Conservation (phyloP, 2,329 filamentous ascomycete species). For the Fusarium ramigenum region DNA sequence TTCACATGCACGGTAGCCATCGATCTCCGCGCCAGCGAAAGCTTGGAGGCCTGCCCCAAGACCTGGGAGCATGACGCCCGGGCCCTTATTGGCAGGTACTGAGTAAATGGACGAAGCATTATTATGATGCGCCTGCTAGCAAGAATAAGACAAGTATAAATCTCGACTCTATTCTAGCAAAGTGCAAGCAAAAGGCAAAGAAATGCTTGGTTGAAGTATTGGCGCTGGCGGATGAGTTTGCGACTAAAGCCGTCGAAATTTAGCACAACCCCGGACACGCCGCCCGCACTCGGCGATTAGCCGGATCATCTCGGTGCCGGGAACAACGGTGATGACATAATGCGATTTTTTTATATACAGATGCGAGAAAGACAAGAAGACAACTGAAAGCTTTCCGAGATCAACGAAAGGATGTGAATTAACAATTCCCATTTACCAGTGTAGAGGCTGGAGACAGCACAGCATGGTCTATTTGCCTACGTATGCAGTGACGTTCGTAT, state of each 20-base stretch:
- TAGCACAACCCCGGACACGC: constrained; percentile 35
- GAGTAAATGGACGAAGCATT: constrained; percentile 51
- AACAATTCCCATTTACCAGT: not conserved
- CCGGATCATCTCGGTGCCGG: constrained; percentile 45
- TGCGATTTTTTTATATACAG: not conserved
- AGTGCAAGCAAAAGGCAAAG: constrained; percentile 14
- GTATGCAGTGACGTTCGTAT: not conserved
- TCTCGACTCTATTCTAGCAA: constrained; percentile 22
- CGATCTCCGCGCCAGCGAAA: constrained; percentile 37
- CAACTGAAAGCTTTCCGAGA: not conserved
- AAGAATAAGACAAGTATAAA: not conserved
- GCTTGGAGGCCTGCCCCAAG: constrained; percentile 36
- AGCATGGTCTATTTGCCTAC: not conserved
- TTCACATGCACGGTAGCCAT: constrained; percentile 49
- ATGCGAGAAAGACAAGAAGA: not conserved
- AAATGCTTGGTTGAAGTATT: constrained; percentile 9
- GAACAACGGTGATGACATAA: constrained; percentile 37
- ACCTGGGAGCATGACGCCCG: constrained; percentile 39
- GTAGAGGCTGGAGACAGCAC: not conserved
- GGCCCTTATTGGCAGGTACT: constrained; percentile 45
- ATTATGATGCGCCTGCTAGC: constrained; percentile 11
- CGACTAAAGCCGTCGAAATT: constrained; percentile 40
- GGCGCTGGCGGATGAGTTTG: constrained; percentile 34
- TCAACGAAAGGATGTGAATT: not conserved
- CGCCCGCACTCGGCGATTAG: constrained; percentile 43